Base-by-base conservation (phyloP, 2,329 filamentous ascomycete species). In the Rutstroemia sp. region DNA sequence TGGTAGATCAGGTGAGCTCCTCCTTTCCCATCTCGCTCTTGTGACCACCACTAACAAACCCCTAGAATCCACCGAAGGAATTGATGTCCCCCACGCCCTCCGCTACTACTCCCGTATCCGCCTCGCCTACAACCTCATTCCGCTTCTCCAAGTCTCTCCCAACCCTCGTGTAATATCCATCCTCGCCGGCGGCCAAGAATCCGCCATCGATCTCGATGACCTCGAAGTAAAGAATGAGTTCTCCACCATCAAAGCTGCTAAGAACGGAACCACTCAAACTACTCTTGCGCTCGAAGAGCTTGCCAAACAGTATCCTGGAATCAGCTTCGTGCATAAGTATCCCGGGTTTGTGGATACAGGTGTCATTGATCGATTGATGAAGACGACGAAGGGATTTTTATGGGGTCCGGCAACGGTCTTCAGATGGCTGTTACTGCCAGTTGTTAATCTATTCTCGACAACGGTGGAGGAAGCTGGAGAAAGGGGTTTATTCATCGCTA, bases 91-190 rank as follows among this genome's bases (percentile, higher is more conserved):
- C 34, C 73, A 76, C 23, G 73, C 76, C 7, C 72, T 85, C 16
- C 72, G 73, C 10, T 80, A 80, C 68, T 85, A 86, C 69, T 73
- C 78, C 1, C 81, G 82, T 12, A 73, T 79, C 54, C 78, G 79
- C 46, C 79, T 85, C 64, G 71, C 77, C 16, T 60, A 75, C 56
- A 80, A 82, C 51, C 74, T 87, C 0, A 75, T 86, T 9, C 82
- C 82, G 0, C 72, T 79, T 0, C 72, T 87, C 0, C 75, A 76
- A 0, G 58, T 69, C 0, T 61, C 68, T 2, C 69, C 81, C 4
- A 57, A 56, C 3, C 74, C 77, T 0, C 77, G 81, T 8, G 79
- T 84, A 8, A 74, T 84, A 30, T 76, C 72, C 17, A 77, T 84
- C 16, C 69, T 80, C 0, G 77, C 74, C 0, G 81, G 73, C 4